A percentile compares a stretch with the other conserved stretches of the same genome.
phyloP scores from a whole-genome alignment of 345 rosid species.

The Populus tremula region DNA sequence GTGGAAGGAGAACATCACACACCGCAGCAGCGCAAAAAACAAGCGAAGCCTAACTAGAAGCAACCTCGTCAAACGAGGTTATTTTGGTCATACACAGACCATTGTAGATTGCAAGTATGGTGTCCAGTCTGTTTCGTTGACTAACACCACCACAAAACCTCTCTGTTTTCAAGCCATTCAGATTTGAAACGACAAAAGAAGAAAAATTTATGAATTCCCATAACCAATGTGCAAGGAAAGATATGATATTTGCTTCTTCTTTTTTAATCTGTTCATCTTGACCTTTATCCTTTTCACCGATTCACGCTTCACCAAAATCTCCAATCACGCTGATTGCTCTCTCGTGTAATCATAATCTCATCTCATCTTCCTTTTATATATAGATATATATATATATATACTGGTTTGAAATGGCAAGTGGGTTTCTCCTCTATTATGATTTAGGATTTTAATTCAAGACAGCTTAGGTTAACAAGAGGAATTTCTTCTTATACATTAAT shows the following conservation, averaged over 20 bases:
- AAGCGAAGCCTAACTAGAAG: too few relatives aligned
- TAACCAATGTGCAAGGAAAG: background rate
- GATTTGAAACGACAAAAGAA: background rate
- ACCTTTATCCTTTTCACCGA: slow-evolving; percentile 23
- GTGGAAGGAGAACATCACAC: too few relatives aligned
- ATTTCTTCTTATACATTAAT: too few relatives aligned
- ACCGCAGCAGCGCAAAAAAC: too few relatives aligned
- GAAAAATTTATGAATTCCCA: background rate
- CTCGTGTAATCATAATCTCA: slow-evolving; percentile 23
- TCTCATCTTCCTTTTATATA: background rate
- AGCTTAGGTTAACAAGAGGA: too few relatives aligned
- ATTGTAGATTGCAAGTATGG: background rate
- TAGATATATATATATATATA: too few relatives aligned
- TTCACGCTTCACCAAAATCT: slow-evolving; percentile 23
- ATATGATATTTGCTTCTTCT: slow-evolving; percentile 1
- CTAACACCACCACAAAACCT: slow-evolving; percentile 6
- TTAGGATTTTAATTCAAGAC: too few relatives aligned
- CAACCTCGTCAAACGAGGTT: background rate
- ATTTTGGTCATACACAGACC: background rate
- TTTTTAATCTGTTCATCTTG: slow-evolving; percentile 21
- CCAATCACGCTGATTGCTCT: slow-evolving; percentile 25
- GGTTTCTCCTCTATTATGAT: too few relatives aligned
- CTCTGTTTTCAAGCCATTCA: too few relatives aligned
- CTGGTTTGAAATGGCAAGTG: too few relatives aligned
- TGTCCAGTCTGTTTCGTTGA: slow-evolving; percentile 33